These are phyloP conservation scores for Urochloa ruziziensis DNA, from an alignment of 176 grass and related monocot genomes.

Conservation along the genomic window DNA sequence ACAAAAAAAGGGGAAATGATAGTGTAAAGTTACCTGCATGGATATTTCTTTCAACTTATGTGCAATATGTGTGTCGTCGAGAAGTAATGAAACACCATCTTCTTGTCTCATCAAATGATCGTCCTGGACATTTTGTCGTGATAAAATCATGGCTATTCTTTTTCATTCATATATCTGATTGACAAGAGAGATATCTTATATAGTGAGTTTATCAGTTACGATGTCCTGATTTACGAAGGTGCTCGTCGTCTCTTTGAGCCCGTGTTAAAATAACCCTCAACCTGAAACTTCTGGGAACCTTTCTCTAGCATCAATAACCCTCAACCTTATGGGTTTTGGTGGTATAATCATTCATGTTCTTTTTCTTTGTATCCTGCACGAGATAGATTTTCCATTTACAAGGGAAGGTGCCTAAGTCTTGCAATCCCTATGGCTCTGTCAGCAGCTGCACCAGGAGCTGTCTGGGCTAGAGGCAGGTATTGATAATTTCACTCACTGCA, in stretches of 20 bases:
- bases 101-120: conserved; percentile 93
- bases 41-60: conserved; percentile 98
- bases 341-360: neutral
- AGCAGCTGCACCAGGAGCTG: conserved; percentile 68
- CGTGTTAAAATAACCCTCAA: too few species aligned
- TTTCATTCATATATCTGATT: too few species aligned
- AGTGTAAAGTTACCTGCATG: conserved; percentile 59
- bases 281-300: neutral
- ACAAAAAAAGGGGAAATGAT: conserved; percentile 27
- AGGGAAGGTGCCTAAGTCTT: conserved; percentile 38
- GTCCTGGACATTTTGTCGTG: conserved; percentile 87
- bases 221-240: too few species aligned
- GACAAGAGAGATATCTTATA: too few species aligned
- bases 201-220: too few species aligned
- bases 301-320: neutral
- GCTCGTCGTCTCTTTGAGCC: too few species aligned
- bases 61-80: conserved; percentile 84
- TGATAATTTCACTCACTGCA: too few species aligned
- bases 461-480: too few species aligned
- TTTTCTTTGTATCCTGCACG: conserved; percentile 47
- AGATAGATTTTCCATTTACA: conserved; percentile 51
- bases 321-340: neutral
- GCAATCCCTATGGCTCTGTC: conserved; percentile 50
- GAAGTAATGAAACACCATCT: conserved; percentile 95
- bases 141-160: too few species aligned